Evolutionary conservation across 805 yeast genomes (phyloP), one percentile per base, ranked within the genome.

Genomic region (Kodamaea leandrae): DNA sequence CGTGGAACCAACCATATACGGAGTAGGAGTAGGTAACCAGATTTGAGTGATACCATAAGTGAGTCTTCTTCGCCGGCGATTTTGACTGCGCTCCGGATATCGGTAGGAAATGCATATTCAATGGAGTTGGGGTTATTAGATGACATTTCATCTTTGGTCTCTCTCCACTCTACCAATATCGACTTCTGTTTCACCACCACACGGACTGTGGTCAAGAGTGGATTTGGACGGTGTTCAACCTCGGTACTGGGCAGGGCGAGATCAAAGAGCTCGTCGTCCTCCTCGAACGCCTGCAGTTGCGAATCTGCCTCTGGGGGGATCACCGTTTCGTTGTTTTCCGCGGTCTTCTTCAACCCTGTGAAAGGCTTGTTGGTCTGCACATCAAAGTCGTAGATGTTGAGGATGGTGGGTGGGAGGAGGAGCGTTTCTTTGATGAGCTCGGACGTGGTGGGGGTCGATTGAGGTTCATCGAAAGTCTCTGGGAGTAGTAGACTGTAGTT

Each of bases 1-100:
- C 64, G 46, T 2, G 72, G 71, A 3, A 68, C 68, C 18, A 48
- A 49, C 52, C 60, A 71, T 19, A 74, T 48, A 16, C 74, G 53
- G 3, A 74, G 53, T 2, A 73, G 52, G 4, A 74, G 49, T 4
- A 72, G 36, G 38, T 58, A 66, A 1, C 74, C 77, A 1, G 76
- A 67, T 13, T 58, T 51, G 4, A 73, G 49, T 0, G 74, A 57
- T 1, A 74, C 28, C 6, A 72, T 37, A 9, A 74, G 49, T 1
- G 68, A 60, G 45, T 74, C 78, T 34, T 63, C 73, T 25, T 52
- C 57, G 20, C 36, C 53, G 17, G 36, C 43, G 17, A 42, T 44
- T 13, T 51, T 48, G 30, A 63, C 60, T 0, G 64, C 57, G 1
- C 66, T 54, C 26, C 72, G 44, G 4, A 69, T 58, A 4, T 55